Percentiles rank a stretch among this genome's conserved stretches.
These are phyloP conservation scores for Gelatoporia subvermispora DNA, from an alignment of 768 basidiomycete species.

Conservation along the genomic window DNA sequence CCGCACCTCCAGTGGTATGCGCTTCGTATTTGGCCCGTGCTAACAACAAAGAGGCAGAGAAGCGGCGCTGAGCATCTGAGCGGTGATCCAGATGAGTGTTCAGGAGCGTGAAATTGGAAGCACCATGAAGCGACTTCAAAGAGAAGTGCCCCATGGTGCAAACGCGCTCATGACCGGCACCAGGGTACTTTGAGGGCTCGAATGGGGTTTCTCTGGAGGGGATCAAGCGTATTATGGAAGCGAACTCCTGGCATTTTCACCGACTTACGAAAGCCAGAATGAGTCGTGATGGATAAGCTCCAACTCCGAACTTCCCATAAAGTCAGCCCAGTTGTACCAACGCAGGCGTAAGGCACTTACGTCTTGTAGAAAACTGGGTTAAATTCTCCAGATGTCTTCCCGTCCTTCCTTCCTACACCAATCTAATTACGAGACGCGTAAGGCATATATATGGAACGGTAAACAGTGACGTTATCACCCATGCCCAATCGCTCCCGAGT, in stretches of 20 bases:
- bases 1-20: slow-evolving; percentile 31
- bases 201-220: slow-evolving; percentile 39
- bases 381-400: slow-evolving; percentile 50
- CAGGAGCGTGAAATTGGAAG: slow-evolving; percentile 34
- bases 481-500: slow-evolving; percentile 49
- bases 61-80: slow-evolving; percentile 45
- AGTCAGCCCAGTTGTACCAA: neutral
- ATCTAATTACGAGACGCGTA: slow-evolving; percentile 27
- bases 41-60: slow-evolving; percentile 49
- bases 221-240: neutral
- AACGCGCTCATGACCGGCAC: slow-evolving; percentile 45
- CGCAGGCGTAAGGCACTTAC: slow-evolving; percentile 15
- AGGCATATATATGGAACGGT: too few species aligned
- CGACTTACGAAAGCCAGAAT: slow-evolving; percentile 54
- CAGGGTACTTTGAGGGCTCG: slow-evolving; percentile 44
- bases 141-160: slow-evolving; percentile 42
- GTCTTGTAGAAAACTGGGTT: slow-evolving; percentile 58
- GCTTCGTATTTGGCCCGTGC: slow-evolving; percentile 47
- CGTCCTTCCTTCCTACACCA: slow-evolving; percentile 62
- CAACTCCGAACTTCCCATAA: slow-evolving; percentile 26
- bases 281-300: slow-evolving; percentile 38
- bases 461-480: slow-evolving; percentile 30
- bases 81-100: slow-evolving; percentile 54
- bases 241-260: neutral
- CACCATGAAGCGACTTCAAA: slow-evolving; percentile 7